These are phyloP conservation scores for Piper longum DNA, from an alignment of 164 flowering plant genomes.

Conservation along the genomic window DNA sequence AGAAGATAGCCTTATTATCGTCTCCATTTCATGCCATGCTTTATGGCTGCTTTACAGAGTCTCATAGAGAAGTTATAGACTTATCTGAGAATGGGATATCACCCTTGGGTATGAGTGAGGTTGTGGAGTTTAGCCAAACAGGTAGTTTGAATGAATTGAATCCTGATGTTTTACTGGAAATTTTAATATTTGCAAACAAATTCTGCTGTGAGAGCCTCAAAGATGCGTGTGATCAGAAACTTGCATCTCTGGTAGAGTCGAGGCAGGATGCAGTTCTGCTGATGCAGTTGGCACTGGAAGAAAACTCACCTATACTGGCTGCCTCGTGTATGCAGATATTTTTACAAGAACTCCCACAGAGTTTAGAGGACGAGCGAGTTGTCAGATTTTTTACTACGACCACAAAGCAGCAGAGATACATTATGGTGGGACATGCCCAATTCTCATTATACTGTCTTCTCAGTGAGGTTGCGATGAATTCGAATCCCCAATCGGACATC, in stretches of 20 bases:
- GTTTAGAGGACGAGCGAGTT: conserved; percentile 54
- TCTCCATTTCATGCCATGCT: conserved; percentile 91
- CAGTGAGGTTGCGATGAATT: conserved; percentile 66
- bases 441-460: conserved; percentile 73
- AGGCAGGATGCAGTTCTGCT: conserved; percentile 74
- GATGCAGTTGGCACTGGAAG: conserved; percentile 73
- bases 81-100: conserved; percentile 74
- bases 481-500: conserved; percentile 50
- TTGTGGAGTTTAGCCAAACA: conserved; percentile 52
- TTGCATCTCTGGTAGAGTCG: conserved; percentile 58
- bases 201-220: conserved; percentile 85
- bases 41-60: conserved; percentile 77
- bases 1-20: conserved; percentile 61
- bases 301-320: conserved; percentile 60
- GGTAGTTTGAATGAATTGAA: conserved; percentile 40
- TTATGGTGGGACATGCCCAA: conserved; percentile 71
- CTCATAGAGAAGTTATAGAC: conserved; percentile 58
- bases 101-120: conserved; percentile 46
- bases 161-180: conserved; percentile 59
- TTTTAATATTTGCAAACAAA: conserved; percentile 69
- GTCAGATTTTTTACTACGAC: conserved; percentile 42
- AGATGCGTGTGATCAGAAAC: conserved; percentile 83
- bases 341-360: conserved; percentile 65
- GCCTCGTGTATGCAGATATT: conserved; percentile 90
- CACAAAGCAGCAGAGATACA: conserved; percentile 31